A percentile compares a stretch with the other conserved stretches of the same genome.
These are phyloP conservation scores for Pythium phragmiticola DNA, from an alignment of 352 stramenopile species.

Conservation along the genomic window DNA sequence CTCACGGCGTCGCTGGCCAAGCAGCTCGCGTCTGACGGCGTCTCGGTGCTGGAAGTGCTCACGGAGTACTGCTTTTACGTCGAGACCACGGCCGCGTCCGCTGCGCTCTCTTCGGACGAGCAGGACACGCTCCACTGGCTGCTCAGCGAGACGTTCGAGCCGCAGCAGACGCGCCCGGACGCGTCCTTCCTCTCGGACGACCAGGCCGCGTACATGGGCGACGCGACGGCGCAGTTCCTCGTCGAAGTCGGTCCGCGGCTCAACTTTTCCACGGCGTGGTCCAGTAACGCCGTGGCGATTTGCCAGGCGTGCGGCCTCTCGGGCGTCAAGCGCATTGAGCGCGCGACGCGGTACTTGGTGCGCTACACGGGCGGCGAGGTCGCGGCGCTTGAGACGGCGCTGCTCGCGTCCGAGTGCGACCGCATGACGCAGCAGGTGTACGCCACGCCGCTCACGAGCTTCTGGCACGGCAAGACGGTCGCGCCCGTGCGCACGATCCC, in stretches of 20 bases:
- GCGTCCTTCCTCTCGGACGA: slow-evolving; percentile 53
- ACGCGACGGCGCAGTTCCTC: slow-evolving; percentile 48
- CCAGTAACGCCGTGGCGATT: slow-evolving; percentile 97
- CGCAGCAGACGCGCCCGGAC: slow-evolving; percentile 63
- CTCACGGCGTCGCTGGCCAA: slow-evolving; percentile 43
- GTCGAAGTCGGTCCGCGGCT: slow-evolving; percentile 98
- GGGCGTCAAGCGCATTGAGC: slow-evolving; percentile 92
- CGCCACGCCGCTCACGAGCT: slow-evolving; percentile 82
- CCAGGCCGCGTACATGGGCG: slow-evolving; percentile 16
- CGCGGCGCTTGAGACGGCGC: slow-evolving; percentile 45
- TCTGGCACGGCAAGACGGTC: slow-evolving; percentile 85
- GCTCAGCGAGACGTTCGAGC: slow-evolving; percentile 96
- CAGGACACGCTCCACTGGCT: slow-evolving; percentile 92
- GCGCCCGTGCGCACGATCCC: slow-evolving; percentile 89
- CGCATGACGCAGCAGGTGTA: slow-evolving; percentile 99
- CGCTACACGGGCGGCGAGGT: slow-evolving; percentile 46
- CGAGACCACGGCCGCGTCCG: slow-evolving; percentile 43
- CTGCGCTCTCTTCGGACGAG: slow-evolving; percentile 47
- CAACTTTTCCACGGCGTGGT: slow-evolving; percentile 98
- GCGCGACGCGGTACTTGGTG: slow-evolving; percentile 91
- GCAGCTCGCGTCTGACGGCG: slow-evolving; percentile 21
- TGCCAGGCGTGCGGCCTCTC: slow-evolving; percentile 92
- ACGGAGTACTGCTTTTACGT: slow-evolving; percentile 99
- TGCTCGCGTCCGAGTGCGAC: slow-evolving; percentile 83
- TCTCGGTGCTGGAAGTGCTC: slow-evolving; percentile 59